These are phyloP conservation scores for Hypoxylon fragiforme DNA, from an alignment of 495 filamentous ascomycete genomes.

Conservation along the genomic window DNA sequence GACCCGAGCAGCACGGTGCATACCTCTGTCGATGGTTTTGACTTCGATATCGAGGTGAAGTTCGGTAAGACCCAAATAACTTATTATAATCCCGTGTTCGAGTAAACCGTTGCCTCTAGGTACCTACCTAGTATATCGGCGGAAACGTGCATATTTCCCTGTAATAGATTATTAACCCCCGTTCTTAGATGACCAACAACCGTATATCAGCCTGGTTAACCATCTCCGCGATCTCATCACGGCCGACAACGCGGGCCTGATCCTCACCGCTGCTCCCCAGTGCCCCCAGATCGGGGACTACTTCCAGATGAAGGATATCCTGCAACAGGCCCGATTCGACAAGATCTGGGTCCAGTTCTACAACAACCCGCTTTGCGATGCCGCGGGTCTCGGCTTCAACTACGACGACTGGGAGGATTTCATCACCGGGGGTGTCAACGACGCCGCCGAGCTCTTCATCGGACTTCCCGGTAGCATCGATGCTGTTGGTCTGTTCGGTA, in stretches of 20 bases:
- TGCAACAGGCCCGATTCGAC: slow-evolving; percentile 59
- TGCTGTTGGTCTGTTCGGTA: slow-evolving; percentile 26
- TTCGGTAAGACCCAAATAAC: slow-evolving; percentile 37
- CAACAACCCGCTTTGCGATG: slow-evolving; percentile 66
- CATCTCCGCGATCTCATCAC: slow-evolving; percentile 55
- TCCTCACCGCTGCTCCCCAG: slow-evolving; percentile 68
- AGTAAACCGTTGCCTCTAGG: no score
- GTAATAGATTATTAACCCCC: no score
- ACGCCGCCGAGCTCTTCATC: slow-evolving; percentile 62
- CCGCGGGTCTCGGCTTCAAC: slow-evolving; percentile 58
- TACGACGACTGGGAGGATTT: slow-evolving; percentile 64
- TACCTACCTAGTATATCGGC: no score
- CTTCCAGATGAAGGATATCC: slow-evolving; percentile 57
- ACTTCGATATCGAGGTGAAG: slow-evolving; percentile 64
- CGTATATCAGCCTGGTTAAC: slow-evolving; percentile 52
- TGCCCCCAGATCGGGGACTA: slow-evolving; percentile 59
- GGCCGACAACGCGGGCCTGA: slow-evolving; percentile 43
- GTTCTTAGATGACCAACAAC: slow-evolving; percentile 30
- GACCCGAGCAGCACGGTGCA: slow-evolving; percentile 49
- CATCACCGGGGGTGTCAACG: slow-evolving; percentile 57
- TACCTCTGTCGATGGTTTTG: slow-evolving; percentile 65
- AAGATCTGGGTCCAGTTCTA: slow-evolving; percentile 74
- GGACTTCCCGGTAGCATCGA: slow-evolving; percentile 62
- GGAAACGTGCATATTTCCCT: no score
- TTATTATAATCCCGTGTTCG: slow-evolving; percentile 42